These are phyloP conservation scores for Vanrija sp. DNA, from an alignment of 1,284 basidiomycete genomes.

Conservation along the genomic window DNA sequence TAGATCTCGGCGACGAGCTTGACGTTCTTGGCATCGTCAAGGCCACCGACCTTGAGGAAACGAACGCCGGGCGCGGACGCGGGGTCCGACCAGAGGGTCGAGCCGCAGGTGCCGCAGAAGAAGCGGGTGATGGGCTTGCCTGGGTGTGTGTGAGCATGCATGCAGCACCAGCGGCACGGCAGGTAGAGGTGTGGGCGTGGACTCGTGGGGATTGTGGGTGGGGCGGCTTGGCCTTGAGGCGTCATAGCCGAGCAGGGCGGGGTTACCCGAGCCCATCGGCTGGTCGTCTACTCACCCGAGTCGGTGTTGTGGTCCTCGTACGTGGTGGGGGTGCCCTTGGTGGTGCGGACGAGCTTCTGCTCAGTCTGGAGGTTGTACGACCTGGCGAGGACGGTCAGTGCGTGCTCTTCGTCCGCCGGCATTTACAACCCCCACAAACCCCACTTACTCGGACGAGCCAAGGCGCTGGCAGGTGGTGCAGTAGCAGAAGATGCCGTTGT, in stretches of 20 bases:
- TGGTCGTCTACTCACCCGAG: conserved; percentile 2
- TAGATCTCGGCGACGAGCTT: conserved; percentile 16
- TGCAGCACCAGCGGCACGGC: no score
- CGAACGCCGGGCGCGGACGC: neutral
- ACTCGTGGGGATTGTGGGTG: no score
- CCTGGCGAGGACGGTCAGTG: neutral
- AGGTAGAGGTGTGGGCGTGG: no score
- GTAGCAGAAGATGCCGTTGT: conserved; percentile 14
- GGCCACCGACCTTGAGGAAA: conserved; percentile 10
- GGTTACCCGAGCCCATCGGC: neutral
- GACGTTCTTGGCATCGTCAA: conserved; percentile 8
- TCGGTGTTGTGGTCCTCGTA: conserved; percentile 11
- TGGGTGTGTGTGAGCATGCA: neutral
- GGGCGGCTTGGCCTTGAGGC: no score
- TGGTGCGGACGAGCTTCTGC: conserved; percentile 9
- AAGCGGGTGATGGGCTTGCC: conserved; percentile 17
- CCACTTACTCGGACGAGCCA: conserved; percentile 5
- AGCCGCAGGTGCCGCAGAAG: conserved; percentile 17
- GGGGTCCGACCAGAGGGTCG: conserved; percentile 13
- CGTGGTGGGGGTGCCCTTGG: conserved; percentile 12
- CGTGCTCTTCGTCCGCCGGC: neutral
- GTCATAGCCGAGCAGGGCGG: no score
- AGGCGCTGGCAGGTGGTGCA: conserved; percentile 13
- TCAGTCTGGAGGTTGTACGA: conserved; percentile 15
- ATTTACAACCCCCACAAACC: no score